A percentile compares a stretch with the other conserved stretches of the same genome.
phyloP scores from a whole-genome alignment of 257 asterid species.

The Henckelia pumila region DNA sequence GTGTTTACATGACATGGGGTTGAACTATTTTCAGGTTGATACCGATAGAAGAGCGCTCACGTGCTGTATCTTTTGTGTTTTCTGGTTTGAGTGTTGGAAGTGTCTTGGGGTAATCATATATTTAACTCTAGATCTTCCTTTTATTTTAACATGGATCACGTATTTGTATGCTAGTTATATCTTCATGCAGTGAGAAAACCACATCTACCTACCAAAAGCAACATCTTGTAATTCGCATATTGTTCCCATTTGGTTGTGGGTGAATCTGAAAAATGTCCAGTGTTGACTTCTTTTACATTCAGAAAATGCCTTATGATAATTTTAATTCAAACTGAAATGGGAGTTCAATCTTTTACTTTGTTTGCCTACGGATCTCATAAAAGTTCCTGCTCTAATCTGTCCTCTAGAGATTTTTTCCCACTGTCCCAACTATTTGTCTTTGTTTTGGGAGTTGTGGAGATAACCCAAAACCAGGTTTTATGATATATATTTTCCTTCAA shows the following conservation, averaged over 20 bases:
- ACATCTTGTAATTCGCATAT: not conserved
- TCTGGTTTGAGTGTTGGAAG: constrained; percentile 98
- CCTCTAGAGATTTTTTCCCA: not conserved
- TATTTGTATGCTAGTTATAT: constrained; percentile 1
- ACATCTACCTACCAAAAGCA: not conserved
- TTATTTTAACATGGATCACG: constrained; percentile 19
- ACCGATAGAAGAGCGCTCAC: constrained; percentile 90
- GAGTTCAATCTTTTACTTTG: not conserved
- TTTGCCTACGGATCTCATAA: not conserved
- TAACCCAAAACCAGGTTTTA: not conserved
- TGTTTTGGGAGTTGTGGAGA: too few species aligned
- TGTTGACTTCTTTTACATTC: not conserved
- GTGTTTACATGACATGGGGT: constrained; percentile 8
- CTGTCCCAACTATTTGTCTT: too few species aligned
- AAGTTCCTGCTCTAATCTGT: not conserved
- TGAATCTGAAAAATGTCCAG: not conserved
- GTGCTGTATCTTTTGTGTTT: constrained; percentile 96
- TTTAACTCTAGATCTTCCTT: constrained; percentile 5
- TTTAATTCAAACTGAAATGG: not conserved
- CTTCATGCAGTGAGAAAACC: not conserved
- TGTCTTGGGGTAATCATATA: constrained; percentile 69
- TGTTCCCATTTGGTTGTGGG: not conserved
- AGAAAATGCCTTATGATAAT: not conserved
- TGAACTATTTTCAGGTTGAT: constrained; percentile 59
- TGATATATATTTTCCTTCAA: not conserved